Conservation (phyloP, 2,329 filamentous ascomycete species). For the Endoconidiophora laricicola region DNA sequence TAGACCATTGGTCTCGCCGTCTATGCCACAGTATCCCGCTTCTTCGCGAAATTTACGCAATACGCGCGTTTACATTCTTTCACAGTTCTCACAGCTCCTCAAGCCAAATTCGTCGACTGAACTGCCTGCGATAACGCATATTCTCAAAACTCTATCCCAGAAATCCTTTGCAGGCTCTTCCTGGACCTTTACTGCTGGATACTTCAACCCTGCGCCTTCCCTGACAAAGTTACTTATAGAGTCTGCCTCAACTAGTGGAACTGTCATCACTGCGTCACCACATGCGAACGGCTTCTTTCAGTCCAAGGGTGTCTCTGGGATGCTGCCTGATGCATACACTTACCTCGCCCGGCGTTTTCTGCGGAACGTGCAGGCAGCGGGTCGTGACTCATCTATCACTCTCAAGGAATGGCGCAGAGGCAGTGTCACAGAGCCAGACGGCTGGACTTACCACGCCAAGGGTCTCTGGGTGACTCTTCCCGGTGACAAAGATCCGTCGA, state of each 20-base stretch:
- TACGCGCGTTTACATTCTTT: conserved; percentile 70
- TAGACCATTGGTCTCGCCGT: conserved; percentile 42
- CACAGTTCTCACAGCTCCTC: conserved; percentile 76
- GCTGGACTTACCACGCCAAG: conserved; percentile 98
- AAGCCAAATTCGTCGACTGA: conserved; percentile 72
- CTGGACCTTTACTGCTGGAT: conserved; percentile 96
- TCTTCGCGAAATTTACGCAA: conserved; percentile 21
- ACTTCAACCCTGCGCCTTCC: conserved; percentile 88
- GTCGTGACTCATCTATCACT: conserved; percentile 40
- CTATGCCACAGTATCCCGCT: conserved; percentile 14
- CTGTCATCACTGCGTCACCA: conserved; percentile 81
- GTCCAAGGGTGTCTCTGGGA: conserved; percentile 71
- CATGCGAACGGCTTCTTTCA: conserved; percentile 92
- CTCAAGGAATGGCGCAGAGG: conserved; percentile 82
- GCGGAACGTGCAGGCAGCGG: conserved; percentile 31
- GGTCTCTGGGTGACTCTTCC: conserved; percentile 78
- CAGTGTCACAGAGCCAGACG: conserved; percentile 60
- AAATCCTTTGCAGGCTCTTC: conserved; percentile 50
- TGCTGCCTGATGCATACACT: conserved; percentile 84
- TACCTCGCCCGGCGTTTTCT: conserved; percentile 73
- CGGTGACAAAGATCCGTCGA: conserved; percentile 45
- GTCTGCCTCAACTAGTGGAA: conserved; percentile 53
- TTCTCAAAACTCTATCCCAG: conserved; percentile 51
- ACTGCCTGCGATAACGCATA: conserved; percentile 59
- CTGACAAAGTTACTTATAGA: conserved; percentile 65